Conservation (phyloP, 768 basidiomycete species). For the Hydnomerulius pinastri region DNA sequence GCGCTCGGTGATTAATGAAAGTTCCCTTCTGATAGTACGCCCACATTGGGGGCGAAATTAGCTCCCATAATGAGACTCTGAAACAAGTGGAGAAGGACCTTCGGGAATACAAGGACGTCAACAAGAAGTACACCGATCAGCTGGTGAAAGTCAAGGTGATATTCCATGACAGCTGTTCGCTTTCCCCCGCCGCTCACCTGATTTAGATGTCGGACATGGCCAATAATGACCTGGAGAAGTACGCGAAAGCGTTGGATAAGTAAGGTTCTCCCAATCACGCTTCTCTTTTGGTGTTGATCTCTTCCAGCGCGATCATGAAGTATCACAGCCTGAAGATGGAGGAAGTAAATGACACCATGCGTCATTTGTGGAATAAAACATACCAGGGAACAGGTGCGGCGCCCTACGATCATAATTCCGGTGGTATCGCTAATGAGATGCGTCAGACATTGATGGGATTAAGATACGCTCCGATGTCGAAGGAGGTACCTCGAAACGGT, state of each 20-base stretch:
- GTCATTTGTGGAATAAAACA: slow-evolving; percentile 96
- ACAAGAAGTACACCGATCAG: slow-evolving; percentile 86
- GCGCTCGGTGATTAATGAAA: not conserved
- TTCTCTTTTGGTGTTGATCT: slow-evolving; percentile 14
- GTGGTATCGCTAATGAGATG: slow-evolving; percentile 11
- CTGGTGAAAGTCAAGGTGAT: slow-evolving; percentile 91
- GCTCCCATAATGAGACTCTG: slow-evolving; percentile 66
- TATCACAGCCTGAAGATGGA: slow-evolving; percentile 98
- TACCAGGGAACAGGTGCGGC: slow-evolving; percentile 97
- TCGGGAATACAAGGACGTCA: slow-evolving; percentile 84
- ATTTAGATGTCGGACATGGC: slow-evolving; percentile 95
- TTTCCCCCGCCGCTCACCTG: not conserved
- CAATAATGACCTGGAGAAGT: slow-evolving; percentile 96
- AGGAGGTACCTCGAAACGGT: slow-evolving; percentile 84
- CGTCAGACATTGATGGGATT: slow-evolving; percentile 93
- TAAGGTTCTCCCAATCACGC: slow-evolving; percentile 39
- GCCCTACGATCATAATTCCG: slow-evolving; percentile 16
- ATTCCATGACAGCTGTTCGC: not conserved
- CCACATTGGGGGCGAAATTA: slow-evolving; percentile 82
- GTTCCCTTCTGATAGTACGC: slow-evolving; percentile 54
- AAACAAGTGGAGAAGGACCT: slow-evolving; percentile 69
- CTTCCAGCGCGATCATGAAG: slow-evolving; percentile 91
- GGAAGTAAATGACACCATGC: slow-evolving; percentile 98
- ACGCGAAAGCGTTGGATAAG: slow-evolving; percentile 97
- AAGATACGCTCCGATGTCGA: slow-evolving; percentile 93